phyloP scores from a whole-genome alignment of 2,329 filamentous ascomycete species.

The Verticillium nubilum region DNA sequence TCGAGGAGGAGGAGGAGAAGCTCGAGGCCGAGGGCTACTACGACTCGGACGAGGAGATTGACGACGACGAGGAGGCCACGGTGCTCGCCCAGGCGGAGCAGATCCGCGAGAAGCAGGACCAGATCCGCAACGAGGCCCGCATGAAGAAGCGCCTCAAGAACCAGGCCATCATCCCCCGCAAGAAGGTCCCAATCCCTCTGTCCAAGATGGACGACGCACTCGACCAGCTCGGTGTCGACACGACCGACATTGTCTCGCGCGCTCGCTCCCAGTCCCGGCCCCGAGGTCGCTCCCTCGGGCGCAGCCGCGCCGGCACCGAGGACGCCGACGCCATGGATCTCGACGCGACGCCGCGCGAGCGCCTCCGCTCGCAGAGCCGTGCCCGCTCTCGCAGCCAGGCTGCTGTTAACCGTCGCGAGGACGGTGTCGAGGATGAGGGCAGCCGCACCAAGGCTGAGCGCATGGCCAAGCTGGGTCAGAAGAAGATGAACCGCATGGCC shows the following conservation, averaged over 20 bases:
- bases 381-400: slow-evolving; percentile 41
- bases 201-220: slow-evolving; percentile 84
- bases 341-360: slow-evolving; percentile 50
- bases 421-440: slow-evolving; percentile 66
- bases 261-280: slow-evolving; percentile 61
- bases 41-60: slow-evolving; percentile 74
- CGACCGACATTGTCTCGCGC: slow-evolving; percentile 66
- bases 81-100: slow-evolving; percentile 86
- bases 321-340: slow-evolving; percentile 74
- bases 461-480: slow-evolving; percentile 84
- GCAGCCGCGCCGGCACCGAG: slow-evolving; percentile 57
- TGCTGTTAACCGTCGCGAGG: slow-evolving; percentile 62
- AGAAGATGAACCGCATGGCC: slow-evolving; percentile 98
- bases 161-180: slow-evolving; percentile 85
- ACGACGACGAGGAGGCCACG: slow-evolving; percentile 85
- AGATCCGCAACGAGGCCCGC: slow-evolving; percentile 90
- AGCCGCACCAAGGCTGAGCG: slow-evolving; percentile 76
- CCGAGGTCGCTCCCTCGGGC: slow-evolving; percentile 65
- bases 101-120: slow-evolving; percentile 88
- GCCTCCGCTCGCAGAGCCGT: slow-evolving; percentile 69
- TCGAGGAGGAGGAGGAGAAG: slow-evolving; percentile 94
- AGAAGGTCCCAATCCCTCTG: slow-evolving; percentile 72
- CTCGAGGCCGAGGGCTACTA: slow-evolving; percentile 92
- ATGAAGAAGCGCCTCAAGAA: slow-evolving; percentile 98
- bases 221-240: slow-evolving; percentile 80